Base-by-base conservation (phyloP, 1,139 yeast genomes). In the Zygoascus sp. region DNA sequence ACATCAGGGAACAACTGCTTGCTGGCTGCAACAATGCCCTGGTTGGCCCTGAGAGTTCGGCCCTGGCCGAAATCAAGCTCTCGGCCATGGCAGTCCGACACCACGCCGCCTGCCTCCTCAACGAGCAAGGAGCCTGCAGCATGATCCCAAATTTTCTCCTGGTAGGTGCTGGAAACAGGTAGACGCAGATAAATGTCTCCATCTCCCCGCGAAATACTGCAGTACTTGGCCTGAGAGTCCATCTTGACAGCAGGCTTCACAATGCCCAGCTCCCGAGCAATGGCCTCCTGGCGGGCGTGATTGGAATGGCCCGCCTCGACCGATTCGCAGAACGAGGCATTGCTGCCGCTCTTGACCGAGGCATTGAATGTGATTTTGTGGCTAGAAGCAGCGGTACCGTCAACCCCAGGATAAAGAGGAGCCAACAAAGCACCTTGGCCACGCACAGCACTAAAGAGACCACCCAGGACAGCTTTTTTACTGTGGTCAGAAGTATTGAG, bases 81-180 rank as follows among this genome's bases (percentile, higher is more conserved):
- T 30, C 73, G 71, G 9, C 97, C 95, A 48, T 76, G 64, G 61
- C 90, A 79, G 63, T 92, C 98, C 11, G 94, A 81, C 22, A 92
- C 97, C 46, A 72, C 66, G 7, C 98, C 98, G 40, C 97, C 97
- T 57, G 95, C 86, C 66, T 94, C 98, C 32, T 78, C 74, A 38
- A 94, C 81, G 54, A 92, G 76, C 10, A 90, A 73, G 58, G 85
- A 83, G 5, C 98, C 99, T 2, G 97, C 95, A 20, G 97, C 97
- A 64, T 92, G 99, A 66, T 92, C 99, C 98, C 98, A 92, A 51
- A 92, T 89, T 68, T 94, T 92, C 64, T 92, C 99, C 59, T 87
- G 78, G 65, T 90, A 92, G 2, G 76, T 68, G 45, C 79, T 75
- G 54, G 77, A 80, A 42, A 83, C 79, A 10, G 99, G 98, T 50